A percentile compares a stretch with the other conserved stretches of the same genome.
Conservation (phyloP, 345 rosid genomes). For the Rhodamnia argentea region DNA sequence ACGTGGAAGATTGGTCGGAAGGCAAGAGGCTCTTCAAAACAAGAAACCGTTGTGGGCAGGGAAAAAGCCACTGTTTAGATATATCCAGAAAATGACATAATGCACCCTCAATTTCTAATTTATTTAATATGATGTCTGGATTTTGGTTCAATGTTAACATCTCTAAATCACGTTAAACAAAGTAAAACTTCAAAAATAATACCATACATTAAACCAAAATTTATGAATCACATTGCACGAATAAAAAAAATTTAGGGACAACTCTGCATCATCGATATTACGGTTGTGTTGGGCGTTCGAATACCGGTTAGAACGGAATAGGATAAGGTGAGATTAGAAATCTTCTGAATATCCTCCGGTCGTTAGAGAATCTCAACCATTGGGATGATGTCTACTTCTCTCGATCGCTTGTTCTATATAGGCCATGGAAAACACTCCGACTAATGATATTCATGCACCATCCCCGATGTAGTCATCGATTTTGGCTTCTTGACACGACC, state of each 20-base stretch:
- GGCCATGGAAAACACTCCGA: neutral
- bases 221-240: fast-evolving
- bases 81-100: neutral
- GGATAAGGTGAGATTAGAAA: neutral
- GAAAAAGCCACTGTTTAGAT: neutral
- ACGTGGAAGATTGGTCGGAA: neutral
- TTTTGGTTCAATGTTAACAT: no score
- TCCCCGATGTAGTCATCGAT: neutral
- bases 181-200: fast-evolving
- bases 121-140: neutral
- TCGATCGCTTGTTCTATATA: neutral
- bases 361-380: neutral
- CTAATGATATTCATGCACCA: neutral
- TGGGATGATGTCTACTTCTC: neutral
- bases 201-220: fast-evolving
- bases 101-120: neutral
- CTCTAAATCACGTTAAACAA: neutral
- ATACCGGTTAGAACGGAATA: neutral
- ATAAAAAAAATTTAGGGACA: neutral
- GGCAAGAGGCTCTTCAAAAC: neutral
- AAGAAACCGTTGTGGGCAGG: neutral
- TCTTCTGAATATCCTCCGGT: neutral
- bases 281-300: neutral
- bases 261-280: neutral
- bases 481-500: neutral